Base-by-base conservation (phyloP, 495 filamentous ascomycete genomes). In the Talaromyces adpressus region DNA sequence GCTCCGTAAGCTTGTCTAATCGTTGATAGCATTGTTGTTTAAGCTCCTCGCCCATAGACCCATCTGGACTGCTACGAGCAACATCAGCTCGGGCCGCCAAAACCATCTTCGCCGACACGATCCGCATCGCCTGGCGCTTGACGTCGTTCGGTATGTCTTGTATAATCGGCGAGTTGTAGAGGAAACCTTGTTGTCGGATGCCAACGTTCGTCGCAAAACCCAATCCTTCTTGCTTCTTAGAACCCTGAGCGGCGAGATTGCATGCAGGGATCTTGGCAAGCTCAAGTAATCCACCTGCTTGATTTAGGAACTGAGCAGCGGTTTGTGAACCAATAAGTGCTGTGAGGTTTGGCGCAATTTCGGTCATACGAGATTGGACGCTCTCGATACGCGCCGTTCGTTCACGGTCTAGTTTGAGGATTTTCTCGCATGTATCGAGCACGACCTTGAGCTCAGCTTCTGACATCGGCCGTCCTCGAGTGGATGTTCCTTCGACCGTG, bases 291-390 rank as follows among this genome's bases (percentile, higher is more conserved):
- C 94, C 94, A 66, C 94, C 95, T 1, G 91, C 87, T 64, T 90
- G 91, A 74, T 97, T 98, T 65, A 98, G 89, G 27, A 98, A 85
- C 76, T 97, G 94, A 23, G 94, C 95, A 25, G 95, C 93, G 8
- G 93, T 97, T n/a, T 96, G 82, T 2, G 93, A 92, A 51, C 95
- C 94, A 62, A 98, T 89, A 32, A 98, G 83, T 18, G 86, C 87
- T n/a, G 95, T 95, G 39, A 97, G 79, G 67, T 98, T 98, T 8
- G 94, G 94, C 11, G 95, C 94, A 69, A 97, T 97, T 54, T 96
- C 82, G 67, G 86, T 93, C 91, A 98, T 97, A 64, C 94, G 91
- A 36, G 93, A 97, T 77, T 96, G 88, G n/a, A 97, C 93, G 69
- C 93, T 98, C 67, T 94, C 88, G 3, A 92, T 97, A 56, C 98